phyloP scores from a whole-genome alignment of 257 asterid species.

The Henckelia pumila region DNA sequence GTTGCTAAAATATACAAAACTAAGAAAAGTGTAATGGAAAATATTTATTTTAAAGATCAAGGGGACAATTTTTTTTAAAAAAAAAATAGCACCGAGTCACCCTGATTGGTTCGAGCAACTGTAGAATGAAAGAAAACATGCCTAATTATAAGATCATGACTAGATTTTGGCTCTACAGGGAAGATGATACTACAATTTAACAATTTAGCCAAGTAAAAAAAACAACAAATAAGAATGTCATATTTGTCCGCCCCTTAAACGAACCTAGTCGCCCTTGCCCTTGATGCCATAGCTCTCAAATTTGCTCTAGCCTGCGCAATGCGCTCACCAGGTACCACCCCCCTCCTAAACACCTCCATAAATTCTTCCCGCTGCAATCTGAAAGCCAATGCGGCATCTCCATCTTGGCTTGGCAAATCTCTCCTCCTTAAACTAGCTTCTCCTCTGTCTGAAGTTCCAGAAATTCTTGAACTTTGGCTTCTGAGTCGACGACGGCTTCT shows the following conservation, averaged over 20 bases:
- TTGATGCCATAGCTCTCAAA: conserved; percentile 87
- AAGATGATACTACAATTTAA: background rate
- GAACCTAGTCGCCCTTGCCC: conserved; percentile 63
- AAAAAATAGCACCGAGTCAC: too few relatives aligned
- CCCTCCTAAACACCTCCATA: conserved; percentile 51
- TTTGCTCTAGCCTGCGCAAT: conserved; percentile 65
- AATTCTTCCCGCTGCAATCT: conserved; percentile 95
- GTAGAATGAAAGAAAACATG: too few relatives aligned
- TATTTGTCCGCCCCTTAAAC: conserved; percentile 27
- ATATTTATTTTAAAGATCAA: too few relatives aligned
- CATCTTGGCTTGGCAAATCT: conserved; percentile 59
- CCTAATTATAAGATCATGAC: too few relatives aligned
- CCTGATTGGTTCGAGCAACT: too few relatives aligned
- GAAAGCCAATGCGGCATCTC: conserved; percentile 88
- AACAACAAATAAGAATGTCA: background rate
- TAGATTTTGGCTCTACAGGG: background rate
- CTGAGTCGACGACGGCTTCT: conserved; percentile 29
- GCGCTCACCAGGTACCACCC: conserved; percentile 35
- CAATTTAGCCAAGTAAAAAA: background rate
- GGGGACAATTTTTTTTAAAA: too few relatives aligned
- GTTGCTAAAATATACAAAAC: too few relatives aligned
- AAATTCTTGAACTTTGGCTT: conserved; percentile 31
- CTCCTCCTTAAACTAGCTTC: conserved; percentile 31
- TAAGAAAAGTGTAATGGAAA: too few relatives aligned
- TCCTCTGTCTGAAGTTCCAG: conserved; percentile 28